Base-by-base conservation (phyloP, 352 stramenopile genomes). In the Pythium monospermum region DNA sequence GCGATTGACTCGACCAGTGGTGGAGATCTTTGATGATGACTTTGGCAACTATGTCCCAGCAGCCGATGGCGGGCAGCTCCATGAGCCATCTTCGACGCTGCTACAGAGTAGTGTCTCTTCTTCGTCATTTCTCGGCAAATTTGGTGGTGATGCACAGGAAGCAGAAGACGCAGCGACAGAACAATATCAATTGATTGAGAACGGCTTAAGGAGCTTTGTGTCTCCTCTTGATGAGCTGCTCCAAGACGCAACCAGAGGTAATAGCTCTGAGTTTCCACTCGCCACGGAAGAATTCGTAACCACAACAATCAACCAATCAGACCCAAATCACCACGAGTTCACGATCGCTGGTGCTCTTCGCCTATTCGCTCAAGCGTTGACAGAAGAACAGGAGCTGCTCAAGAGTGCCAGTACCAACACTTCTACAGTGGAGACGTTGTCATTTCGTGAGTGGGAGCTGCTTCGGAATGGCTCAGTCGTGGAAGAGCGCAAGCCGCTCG, bases 381-480 rank as follows among this genome's bases (percentile, higher is more conserved):
- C 30, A 7, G 39, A 16, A 25, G n/a, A 28, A 8, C 18, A 46
- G 23, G 18, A 22, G 30, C 19, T 22, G 19, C 22, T 28, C 39
- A 11, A 13, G 19, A 22, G 30, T 25, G 10, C 39, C 25, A 6
- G 39, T 11, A 25, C 5, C 5, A 7, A 28, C 7, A 8, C 8
- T 8, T 13, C 13, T 8, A 8, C 7, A 35, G 13, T 35, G 8
- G 30, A 8, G 30, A 13, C 30, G 30, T 8, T 35, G 30, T 35
- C 30, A 13, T 35, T 35, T 8, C 7, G 18, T 37, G 54, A 69
- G n/a, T 68, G 59, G 64, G 45, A 42, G 15, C 36, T 38, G 18
- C 18, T 71, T n/a, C 44, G 53, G 1, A 48, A 57, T 15, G 23
- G 44, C 23, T 47, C 53, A 13, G 16, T 49, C 1, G 10, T 40